phyloP scores from a whole-genome alignment of 2,329 filamentous ascomycete genomes.

The Aureobasidium melanogenum region DNA sequence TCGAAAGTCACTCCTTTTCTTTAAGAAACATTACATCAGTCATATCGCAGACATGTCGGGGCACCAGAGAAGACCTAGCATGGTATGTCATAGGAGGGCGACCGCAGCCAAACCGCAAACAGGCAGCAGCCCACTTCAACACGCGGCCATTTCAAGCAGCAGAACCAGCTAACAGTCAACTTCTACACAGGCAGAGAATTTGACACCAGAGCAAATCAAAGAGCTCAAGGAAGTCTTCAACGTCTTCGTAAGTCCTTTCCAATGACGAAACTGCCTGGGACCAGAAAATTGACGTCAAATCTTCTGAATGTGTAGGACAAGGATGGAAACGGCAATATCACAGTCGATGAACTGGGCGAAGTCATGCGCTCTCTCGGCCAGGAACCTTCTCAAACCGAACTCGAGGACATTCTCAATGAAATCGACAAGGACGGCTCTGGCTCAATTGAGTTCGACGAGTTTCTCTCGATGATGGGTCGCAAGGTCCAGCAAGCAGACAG shows the following conservation, averaged over 20 bases:
- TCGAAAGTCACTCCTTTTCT: background rate
- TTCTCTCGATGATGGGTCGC: conserved; percentile 6
- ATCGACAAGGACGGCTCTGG: conserved; percentile 8
- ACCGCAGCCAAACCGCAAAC: background rate
- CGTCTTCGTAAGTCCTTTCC: background rate
- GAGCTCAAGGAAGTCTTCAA: conserved; percentile 12
- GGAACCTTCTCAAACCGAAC: conserved; percentile 6
- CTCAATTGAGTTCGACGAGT: conserved; percentile 10
- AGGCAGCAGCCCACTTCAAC: background rate
- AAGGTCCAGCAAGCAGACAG: conserved; percentile 9
- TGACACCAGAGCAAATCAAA: conserved; percentile 7
- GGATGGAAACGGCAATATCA: conserved; percentile 11
- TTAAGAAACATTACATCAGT: background rate
- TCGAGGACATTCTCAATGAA: conserved; percentile 10
- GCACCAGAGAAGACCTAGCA: conserved; percentile 8
- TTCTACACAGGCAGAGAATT: background rate
- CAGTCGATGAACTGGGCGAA: conserved; percentile 11
- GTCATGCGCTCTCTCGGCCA: conserved; percentile 11
- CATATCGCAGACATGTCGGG: background rate
- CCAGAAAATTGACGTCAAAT: background rate
- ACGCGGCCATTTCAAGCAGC: background rate
- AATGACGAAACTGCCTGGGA: background rate
- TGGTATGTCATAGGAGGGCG: conserved; percentile 3
- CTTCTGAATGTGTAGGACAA: background rate
- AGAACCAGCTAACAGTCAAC: background rate